Evolutionary conservation across 805 yeast species (phyloP).

Genomic region (Lachancea waltii): DNA sequence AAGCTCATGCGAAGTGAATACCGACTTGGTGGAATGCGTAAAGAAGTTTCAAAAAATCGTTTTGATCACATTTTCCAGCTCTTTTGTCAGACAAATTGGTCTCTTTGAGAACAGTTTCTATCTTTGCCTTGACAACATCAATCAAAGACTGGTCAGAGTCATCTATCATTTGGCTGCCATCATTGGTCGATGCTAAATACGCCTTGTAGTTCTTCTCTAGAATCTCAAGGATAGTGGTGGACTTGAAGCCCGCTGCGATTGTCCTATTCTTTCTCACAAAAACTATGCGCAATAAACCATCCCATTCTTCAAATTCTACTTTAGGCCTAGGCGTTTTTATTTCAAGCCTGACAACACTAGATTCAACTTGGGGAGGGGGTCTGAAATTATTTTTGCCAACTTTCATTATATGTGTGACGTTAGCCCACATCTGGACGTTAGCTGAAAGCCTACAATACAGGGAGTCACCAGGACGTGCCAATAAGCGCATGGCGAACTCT

Average conservation of each 20-base stretch:
- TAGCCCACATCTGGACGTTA: slow-evolving; percentile 99
- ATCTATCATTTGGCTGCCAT: slow-evolving; percentile 34
- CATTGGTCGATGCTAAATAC: slow-evolving; percentile 49
- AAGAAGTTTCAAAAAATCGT: slow-evolving; percentile 78
- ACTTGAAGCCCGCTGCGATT: slow-evolving; percentile 85
- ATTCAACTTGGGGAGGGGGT: slow-evolving; percentile 98
- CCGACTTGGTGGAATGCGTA: slow-evolving; percentile 97
- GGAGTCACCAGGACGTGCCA: slow-evolving; percentile 95
- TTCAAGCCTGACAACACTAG: slow-evolving; percentile 90
- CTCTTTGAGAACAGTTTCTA: slow-evolving; percentile 65
- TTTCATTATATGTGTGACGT: slow-evolving; percentile 96
- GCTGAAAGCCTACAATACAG: slow-evolving; percentile 90
- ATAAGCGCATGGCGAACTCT: slow-evolving; percentile 87
- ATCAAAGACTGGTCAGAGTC: slow-evolving; percentile 38
- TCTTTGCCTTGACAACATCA: slow-evolving; percentile 55
- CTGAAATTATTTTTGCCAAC: slow-evolving; percentile 95
- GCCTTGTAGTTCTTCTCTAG: slow-evolving; percentile 85
- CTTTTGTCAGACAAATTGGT: slow-evolving; percentile 81
- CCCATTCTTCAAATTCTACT: slow-evolving; percentile 94
- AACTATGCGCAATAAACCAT: slow-evolving; percentile 83
- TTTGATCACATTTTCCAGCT: slow-evolving; percentile 91
- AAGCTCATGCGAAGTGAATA: slow-evolving; percentile 69
- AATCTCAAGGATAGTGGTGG: slow-evolving; percentile 69
- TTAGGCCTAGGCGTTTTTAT: slow-evolving; percentile 91
- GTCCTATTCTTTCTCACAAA: slow-evolving; percentile 93